phyloP scores from a whole-genome alignment of 2,329 filamentous ascomycete species.

The Aschersonia sp. region DNA sequence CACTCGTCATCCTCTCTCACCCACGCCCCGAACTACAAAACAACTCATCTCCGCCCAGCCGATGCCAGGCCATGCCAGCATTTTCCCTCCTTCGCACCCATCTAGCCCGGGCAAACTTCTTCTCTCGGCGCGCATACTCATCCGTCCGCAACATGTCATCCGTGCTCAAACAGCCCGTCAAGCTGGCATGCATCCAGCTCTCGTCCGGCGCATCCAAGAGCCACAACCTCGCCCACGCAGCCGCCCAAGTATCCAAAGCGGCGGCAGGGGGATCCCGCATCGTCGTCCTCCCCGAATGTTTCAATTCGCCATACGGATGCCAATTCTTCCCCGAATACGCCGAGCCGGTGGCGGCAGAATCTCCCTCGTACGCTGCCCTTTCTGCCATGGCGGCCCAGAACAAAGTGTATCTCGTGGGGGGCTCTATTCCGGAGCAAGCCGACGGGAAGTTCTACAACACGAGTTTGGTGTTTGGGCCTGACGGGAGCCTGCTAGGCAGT shows the following conservation, averaged over 20 bases:
- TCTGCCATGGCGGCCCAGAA: slow-evolving; percentile 67
- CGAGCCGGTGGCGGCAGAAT: slow-evolving; percentile 55
- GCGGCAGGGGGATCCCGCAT: slow-evolving; percentile 64
- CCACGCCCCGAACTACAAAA: too few relatives aligned
- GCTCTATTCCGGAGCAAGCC: slow-evolving; percentile 72
- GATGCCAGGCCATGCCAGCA: too few relatives aligned
- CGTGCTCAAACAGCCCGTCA: slow-evolving; percentile 62
- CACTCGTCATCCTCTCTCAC: too few relatives aligned
- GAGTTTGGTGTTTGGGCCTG: slow-evolving; percentile 65
- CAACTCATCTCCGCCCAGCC: too few relatives aligned
- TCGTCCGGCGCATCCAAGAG: slow-evolving; percentile 72
- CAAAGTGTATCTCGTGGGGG: slow-evolving; percentile 70
- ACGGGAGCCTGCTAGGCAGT: slow-evolving; percentile 66
- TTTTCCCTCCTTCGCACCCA: too few relatives aligned
- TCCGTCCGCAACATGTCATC: slow-evolving; percentile 20
- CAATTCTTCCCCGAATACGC: slow-evolving; percentile 85
- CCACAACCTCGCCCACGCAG: slow-evolving; percentile 69
- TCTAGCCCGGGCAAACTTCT: too few relatives aligned
- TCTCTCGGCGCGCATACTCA: too few relatives aligned
- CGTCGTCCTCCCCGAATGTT: slow-evolving; percentile 92
- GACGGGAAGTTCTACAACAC: slow-evolving; percentile 76
- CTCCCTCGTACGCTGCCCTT: slow-evolving; percentile 77
- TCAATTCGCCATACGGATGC: slow-evolving; percentile 94
- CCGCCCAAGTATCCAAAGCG: slow-evolving; percentile 70
- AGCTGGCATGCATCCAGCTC: slow-evolving; percentile 70